Base-by-base conservation (phyloP, 2,329 filamentous ascomycete species). In the Pleoardoris graminearum region DNA sequence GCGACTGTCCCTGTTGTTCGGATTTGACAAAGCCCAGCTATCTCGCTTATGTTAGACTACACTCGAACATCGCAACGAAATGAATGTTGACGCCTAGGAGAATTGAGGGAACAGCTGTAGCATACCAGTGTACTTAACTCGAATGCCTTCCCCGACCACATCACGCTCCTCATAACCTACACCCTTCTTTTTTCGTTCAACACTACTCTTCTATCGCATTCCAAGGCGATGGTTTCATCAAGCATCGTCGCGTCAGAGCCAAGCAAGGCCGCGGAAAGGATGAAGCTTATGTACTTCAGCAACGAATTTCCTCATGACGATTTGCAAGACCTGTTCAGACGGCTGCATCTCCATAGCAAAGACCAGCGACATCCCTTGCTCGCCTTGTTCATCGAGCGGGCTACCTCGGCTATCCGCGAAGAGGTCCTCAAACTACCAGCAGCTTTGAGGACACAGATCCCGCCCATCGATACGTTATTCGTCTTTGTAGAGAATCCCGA, bases 301-400 rank as follows among this genome's bases (percentile, higher is more conserved):
- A 32, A 32, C 30, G 30, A 32, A 14, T 32, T 10, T 14, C 30
- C 12, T 10, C n/a, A 12, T 14, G 30, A 32, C 30, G 30, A 32
- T 10, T 14, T 32, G 11, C 30, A 10, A 10, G 10, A 12, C 30
- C 30, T 32, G 11, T 32, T 32, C 30, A 10, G 30, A 14, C 11
- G n/a, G 30, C 10, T 32, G 30, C 12, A 32, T 12, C 30, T 6
- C 4, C 30, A 14, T 12, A 32, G 30, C 30, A 32, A 32, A 14
- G n/a, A 14, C 30, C 12, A 14, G n/a, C 30, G n/a, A 3, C 30
- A 32, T 14, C 30, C 30, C 3, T 12, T 32, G 4, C 30, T 32
- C n/a, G 30, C 30, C 10, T 14, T 10, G 12, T 51, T 51, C 32
- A 39, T 51, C n/a, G 39, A 51, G 10, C 37, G 45, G 32, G 48